phyloP scores from a whole-genome alignment of 331 rosid species.

The Erythrophleum ivorense region DNA sequence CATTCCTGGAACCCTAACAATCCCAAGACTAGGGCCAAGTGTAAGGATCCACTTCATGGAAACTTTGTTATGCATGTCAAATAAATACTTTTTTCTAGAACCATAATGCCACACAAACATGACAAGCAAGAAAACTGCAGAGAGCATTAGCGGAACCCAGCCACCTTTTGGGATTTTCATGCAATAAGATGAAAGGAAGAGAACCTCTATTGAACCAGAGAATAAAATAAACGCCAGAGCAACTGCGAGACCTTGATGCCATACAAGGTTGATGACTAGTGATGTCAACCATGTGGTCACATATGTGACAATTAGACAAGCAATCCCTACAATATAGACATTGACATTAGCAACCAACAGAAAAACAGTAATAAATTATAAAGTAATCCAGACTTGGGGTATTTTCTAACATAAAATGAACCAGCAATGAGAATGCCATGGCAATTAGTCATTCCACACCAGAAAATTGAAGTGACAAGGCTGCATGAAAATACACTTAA shows the following conservation, averaged over 20 bases:
- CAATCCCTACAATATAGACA: conserved; percentile 69
- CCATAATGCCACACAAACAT: conserved; percentile 96
- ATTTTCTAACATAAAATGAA: conserved; percentile 12
- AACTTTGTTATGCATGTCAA: conserved; percentile 87
- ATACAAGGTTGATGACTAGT: conserved; percentile 77
- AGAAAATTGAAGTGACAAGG: conserved; percentile 13
- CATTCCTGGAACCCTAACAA: conserved; percentile 91
- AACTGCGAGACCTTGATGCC: conserved; percentile 64
- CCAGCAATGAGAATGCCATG: not conserved
- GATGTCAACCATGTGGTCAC: conserved; percentile 74
- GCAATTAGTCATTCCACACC: not conserved
- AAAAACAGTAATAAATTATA: conserved; percentile 31
- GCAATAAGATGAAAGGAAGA: conserved; percentile 72
- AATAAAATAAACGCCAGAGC: conserved; percentile 61
- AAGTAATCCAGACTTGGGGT: conserved; percentile 7
- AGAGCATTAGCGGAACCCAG: conserved; percentile 77
- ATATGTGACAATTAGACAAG: conserved; percentile 61
- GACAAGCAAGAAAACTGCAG: conserved; percentile 60
- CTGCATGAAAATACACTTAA: not conserved
- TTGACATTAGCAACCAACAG: conserved; percentile 33
- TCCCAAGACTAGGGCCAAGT: conserved; percentile 90
- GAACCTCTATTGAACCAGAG: conserved; percentile 69
- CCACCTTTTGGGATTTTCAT: conserved; percentile 78
- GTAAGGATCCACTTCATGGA: conserved; percentile 79
- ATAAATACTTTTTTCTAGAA: conserved; percentile 70